Evolutionary conservation across 2,329 filamentous ascomycete species (phyloP).

Genomic region (Ceratocystis destructans): DNA sequence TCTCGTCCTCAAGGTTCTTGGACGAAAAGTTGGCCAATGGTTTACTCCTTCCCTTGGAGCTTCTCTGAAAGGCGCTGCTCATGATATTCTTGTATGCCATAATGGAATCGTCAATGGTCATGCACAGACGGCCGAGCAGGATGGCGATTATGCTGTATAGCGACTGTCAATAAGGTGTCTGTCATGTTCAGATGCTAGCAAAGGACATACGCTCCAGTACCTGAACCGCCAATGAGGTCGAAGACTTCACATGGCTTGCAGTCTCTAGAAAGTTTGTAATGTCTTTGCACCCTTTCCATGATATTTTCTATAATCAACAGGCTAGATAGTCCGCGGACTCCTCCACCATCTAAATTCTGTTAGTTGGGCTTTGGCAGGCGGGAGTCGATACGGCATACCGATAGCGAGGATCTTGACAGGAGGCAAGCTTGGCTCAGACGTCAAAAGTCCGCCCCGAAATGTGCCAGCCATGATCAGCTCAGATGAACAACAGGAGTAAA

Average conservation of each 20-base stretch:
- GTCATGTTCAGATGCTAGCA: not conserved
- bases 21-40: not conserved
- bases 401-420: no score
- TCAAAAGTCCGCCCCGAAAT: no score
- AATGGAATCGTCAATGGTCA: not conserved
- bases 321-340: conserved; percentile 23
- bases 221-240: conserved; percentile 25
- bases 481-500: no score
- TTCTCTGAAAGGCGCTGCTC: not conserved
- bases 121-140: not conserved
- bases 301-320: conserved; percentile 23
- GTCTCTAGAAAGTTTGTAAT: conserved; percentile 17
- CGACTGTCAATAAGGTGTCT: no score
- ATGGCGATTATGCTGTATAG: not conserved
- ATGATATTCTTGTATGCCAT: not conserved
- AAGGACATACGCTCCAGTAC: conserved; percentile 23
- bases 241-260: conserved; percentile 24
- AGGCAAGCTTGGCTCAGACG: no score
- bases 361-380: no score
- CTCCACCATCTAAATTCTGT: conserved; percentile 21
- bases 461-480: no score
- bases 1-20: not conserved
- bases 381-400: no score
- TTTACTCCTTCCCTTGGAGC: not conserved
- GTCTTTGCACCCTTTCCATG: conserved; percentile 21